Conservation (phyloP, 768 basidiomycete species). For the Macrolepiota dolichaula region DNA sequence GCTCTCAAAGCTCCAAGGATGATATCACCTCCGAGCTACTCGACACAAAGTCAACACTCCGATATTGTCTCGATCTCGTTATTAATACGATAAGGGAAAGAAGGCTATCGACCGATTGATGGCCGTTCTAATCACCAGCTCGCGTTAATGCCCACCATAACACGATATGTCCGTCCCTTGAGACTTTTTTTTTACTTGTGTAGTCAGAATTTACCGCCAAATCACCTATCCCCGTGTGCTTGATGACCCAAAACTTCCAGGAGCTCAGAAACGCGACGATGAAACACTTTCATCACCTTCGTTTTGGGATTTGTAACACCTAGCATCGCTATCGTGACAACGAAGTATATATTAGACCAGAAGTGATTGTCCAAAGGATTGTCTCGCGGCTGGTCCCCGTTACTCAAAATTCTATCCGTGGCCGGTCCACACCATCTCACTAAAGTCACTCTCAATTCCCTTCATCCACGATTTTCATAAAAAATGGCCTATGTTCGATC, state of each 20-base stretch:
- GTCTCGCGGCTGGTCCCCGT: conserved; percentile 37
- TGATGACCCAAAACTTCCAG: neutral
- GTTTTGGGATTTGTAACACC: neutral
- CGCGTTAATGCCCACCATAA: too few species aligned
- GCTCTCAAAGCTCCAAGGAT: neutral
- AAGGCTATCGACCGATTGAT: neutral
- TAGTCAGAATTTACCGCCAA: neutral
- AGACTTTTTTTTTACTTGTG: too few species aligned
- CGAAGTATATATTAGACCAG: neutral
- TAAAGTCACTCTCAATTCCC: conserved; percentile 15
- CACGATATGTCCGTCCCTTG: too few species aligned
- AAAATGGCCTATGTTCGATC: conserved; percentile 50
- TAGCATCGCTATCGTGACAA: neutral
- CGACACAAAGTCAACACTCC: neutral
- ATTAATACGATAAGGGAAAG: neutral
- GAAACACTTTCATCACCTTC: neutral
- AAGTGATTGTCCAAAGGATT: neutral
- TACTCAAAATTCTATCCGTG: conserved; percentile 15
- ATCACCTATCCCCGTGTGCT: neutral
- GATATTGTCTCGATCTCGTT: neutral
- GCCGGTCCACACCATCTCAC: conserved; percentile 13
- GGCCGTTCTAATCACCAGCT: neutral
- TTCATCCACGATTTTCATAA: conserved; percentile 22
- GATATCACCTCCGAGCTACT: neutral
- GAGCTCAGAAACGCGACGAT: neutral